These are phyloP conservation scores for Collybia nuda DNA, from an alignment of 768 basidiomycete species.

Conservation along the genomic window DNA sequence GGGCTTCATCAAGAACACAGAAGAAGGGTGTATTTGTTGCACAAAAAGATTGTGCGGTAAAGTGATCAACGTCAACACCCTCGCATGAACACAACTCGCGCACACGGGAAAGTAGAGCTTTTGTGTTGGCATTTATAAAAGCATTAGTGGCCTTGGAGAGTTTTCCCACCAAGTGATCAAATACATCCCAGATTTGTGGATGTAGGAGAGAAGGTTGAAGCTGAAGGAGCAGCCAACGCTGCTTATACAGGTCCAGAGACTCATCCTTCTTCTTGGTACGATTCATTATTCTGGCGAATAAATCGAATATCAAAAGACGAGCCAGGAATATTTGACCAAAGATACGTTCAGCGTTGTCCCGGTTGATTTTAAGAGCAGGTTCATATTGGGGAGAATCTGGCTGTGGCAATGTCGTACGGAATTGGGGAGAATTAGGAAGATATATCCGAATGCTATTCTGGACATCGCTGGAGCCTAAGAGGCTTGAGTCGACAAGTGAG, in stretches of 20 bases:
- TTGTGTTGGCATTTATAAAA: conserved; percentile 34
- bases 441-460: conserved; percentile 37
- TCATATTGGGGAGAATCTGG: conserved; percentile 29
- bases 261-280: conserved; percentile 6
- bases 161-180: conserved; percentile 34
- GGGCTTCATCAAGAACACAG: conserved; percentile 46
- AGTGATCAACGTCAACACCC: background rate
- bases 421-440: conserved; percentile 32
- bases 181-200: conserved; percentile 38
- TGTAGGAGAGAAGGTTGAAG: conserved; percentile 36
- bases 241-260: conserved; percentile 22
- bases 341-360: conserved; percentile 32
- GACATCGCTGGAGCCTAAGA: conserved; percentile 43
- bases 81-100: conserved; percentile 23
- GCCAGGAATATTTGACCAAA: conserved; percentile 41
- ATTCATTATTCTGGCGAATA: conserved; percentile 34
- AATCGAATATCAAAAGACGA: conserved; percentile 37
- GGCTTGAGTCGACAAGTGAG: conserved; percentile 40
- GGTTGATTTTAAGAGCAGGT: conserved; percentile 28
- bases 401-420: conserved; percentile 29
- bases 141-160: conserved; percentile 30
- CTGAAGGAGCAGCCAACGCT: conserved; percentile 42
- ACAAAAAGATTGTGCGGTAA: conserved; percentile 8
- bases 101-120: conserved; percentile 27
- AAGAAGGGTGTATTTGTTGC: conserved; percentile 34